Conservation (phyloP, 2,329 filamentous ascomycete genomes). For the Pezicula carpinea region DNA sequence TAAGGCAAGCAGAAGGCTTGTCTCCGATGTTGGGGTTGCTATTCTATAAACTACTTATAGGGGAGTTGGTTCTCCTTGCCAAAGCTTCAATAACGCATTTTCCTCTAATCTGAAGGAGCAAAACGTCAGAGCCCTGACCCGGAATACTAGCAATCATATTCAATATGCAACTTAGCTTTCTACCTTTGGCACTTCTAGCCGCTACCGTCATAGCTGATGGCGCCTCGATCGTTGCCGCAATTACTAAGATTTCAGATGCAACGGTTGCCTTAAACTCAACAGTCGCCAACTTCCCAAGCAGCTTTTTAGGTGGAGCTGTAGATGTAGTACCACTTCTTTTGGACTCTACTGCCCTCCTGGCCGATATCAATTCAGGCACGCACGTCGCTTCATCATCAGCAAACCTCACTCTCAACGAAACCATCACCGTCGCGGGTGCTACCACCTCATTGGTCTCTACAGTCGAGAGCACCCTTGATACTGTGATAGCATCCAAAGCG, state of each 20-base stretch:
- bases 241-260: constrained; percentile 14
- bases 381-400: constrained; percentile 31
- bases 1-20: no score
- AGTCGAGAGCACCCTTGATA: constrained; percentile 9
- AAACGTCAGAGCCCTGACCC: no score
- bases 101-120: no score
- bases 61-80: no score
- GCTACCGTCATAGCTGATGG: constrained; percentile 19
- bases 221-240: constrained; percentile 17
- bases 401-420: constrained; percentile 32
- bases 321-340: constrained; percentile 32
- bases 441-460: constrained; percentile 2
- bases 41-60: no score
- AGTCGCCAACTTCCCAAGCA: constrained; percentile 7
- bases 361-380: constrained; percentile 34
- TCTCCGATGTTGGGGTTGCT: no score
- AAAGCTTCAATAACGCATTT: no score
- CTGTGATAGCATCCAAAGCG: constrained; percentile 28
- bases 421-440: constrained; percentile 33
- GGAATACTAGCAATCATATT: no score
- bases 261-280: constrained; percentile 17
- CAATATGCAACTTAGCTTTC: constrained; percentile 15
- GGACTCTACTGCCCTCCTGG: constrained; percentile 34
- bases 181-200: constrained; percentile 11
- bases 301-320: constrained; percentile 6